Percentiles rank a stretch among this genome's conserved stretches.
Evolutionary conservation across 768 basidiomycete species (phyloP).

Genomic region (Auricularia sp.): DNA sequence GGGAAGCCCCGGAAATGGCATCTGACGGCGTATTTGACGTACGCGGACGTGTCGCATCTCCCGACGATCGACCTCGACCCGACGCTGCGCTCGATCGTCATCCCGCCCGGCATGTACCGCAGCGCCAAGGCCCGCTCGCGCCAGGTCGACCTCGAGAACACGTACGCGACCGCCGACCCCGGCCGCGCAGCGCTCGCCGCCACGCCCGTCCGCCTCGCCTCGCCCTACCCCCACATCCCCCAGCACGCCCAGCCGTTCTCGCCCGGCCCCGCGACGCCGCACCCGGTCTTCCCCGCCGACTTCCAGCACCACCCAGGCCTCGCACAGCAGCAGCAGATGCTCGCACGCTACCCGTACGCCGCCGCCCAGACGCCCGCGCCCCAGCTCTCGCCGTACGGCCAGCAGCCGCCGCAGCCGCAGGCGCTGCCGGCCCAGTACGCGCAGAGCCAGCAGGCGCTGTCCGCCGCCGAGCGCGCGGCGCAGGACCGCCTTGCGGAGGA

Average conservation of each 20-base stretch:
- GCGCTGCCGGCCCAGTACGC: background rate
- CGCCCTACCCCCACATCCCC: slow-evolving; percentile 12
- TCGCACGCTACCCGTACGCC: background rate
- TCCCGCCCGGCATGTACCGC: slow-evolving; percentile 39
- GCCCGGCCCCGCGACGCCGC: background rate
- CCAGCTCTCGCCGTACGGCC: background rate
- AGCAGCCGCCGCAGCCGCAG: background rate
- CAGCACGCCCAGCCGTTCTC: background rate
- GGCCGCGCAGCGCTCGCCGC: background rate
- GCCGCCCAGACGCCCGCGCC: background rate
- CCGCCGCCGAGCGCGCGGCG: slow-evolving; percentile 18
- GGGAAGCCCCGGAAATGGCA: slow-evolving; percentile 54
- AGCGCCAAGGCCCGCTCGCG: slow-evolving; percentile 35
- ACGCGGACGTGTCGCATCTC: slow-evolving; percentile 36
- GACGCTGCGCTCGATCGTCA: slow-evolving; percentile 31
- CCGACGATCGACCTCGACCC: slow-evolving; percentile 40
- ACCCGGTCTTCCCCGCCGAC: background rate
- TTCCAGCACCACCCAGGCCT: background rate
- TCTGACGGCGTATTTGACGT: slow-evolving; percentile 48
- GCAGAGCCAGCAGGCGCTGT: slow-evolving; percentile 24
- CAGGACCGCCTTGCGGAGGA: slow-evolving; percentile 39
- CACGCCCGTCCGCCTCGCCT: slow-evolving; percentile 9
- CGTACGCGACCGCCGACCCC: background rate
- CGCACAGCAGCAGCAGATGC: background rate
- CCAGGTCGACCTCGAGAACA: slow-evolving; percentile 19